phyloP scores from a whole-genome alignment of 176 grass and related monocot species.

The Phyllostachys edulis region DNA sequence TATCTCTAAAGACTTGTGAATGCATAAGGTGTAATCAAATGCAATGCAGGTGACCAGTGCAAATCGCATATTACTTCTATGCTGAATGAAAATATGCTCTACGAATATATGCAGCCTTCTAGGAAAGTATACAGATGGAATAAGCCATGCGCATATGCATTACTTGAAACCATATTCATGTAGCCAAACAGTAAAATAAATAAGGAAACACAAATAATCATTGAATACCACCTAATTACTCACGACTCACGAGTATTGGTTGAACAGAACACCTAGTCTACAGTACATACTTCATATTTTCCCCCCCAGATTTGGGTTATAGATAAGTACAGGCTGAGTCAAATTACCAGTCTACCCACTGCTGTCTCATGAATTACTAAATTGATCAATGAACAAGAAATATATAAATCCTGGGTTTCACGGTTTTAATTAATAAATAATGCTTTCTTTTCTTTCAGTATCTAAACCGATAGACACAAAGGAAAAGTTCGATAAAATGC shows the following conservation, averaged over 20 bases:
- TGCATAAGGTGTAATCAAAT: background rate
- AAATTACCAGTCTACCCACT: background rate
- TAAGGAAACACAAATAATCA: background rate
- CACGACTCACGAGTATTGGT: background rate
- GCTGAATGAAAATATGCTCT: background rate
- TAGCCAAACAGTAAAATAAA: background rate
- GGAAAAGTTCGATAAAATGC: background rate
- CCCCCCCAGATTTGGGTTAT: background rate
- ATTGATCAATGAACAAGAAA: background rate
- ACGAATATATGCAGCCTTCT: background rate
- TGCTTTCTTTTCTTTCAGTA: background rate
- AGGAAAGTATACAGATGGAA: background rate
- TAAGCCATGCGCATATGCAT: background rate
- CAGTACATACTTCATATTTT: background rate
- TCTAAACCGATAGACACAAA: background rate
- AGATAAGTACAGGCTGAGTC: background rate
- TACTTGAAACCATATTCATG: background rate
- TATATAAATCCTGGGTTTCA: background rate
- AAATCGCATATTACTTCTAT: background rate
- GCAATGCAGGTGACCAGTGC: background rate
- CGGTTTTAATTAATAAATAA: background rate
- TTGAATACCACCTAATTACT: background rate
- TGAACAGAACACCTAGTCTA: background rate
- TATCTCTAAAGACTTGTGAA: background rate
- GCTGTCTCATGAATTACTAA: conserved; percentile 5